Conservation (phyloP, 2,329 filamentous ascomycete genomes). For the Talaromyces verruculosus region DNA sequence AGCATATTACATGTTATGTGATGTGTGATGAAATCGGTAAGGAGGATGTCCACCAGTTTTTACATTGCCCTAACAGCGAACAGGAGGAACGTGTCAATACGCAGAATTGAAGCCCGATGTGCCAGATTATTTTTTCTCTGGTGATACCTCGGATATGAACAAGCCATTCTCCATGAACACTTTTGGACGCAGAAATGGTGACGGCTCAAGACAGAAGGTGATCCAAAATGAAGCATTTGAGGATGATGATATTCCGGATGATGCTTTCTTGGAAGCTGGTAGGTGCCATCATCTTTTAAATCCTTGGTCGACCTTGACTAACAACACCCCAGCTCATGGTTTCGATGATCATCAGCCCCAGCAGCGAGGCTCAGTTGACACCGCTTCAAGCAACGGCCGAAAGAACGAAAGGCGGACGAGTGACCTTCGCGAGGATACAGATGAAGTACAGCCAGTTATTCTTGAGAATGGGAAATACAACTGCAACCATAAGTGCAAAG, state of each 20-base stretch:
- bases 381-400: background rate
- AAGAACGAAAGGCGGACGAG: background rate
- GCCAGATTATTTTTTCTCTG: conserved; percentile 47
- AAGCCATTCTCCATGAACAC: conserved; percentile 26
- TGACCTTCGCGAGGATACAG: background rate
- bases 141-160: background rate
- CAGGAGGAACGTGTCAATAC: conserved; percentile 58
- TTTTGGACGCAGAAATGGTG: conserved; percentile 25
- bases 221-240: conserved; percentile 51
- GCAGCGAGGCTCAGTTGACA: background rate
- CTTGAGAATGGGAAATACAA: conserved; percentile 71
- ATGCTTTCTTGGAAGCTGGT: conserved; percentile 51
- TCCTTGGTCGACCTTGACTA: background rate
- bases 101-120: conserved; percentile 55
- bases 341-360: background rate
- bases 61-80: background rate
- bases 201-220: conserved; percentile 22
- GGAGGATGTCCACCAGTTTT: conserved; percentile 15
- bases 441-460: conserved; percentile 46
- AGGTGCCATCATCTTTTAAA: conserved; percentile 9
- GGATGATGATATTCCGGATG: conserved; percentile 54
- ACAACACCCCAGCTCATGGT: background rate
- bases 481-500: conserved; percentile 70
- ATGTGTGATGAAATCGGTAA: conserved; percentile 82
- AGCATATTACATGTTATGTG: conserved; percentile 65